Base-by-base conservation (phyloP, 1,284 basidiomycete species). In the Ustilago vetiveriae region DNA sequence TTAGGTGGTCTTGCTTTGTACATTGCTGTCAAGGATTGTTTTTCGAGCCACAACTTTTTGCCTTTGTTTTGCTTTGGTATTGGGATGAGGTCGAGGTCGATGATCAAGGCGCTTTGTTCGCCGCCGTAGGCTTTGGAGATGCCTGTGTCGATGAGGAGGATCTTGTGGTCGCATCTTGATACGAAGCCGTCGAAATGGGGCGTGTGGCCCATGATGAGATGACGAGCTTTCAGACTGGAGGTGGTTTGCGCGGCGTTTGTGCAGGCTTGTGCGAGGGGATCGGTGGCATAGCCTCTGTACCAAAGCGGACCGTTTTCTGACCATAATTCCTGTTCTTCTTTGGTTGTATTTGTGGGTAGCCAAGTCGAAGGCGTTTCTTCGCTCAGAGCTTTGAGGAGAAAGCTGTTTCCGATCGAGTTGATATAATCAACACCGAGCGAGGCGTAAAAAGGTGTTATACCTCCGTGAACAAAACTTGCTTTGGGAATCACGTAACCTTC, bases 131-230 rank as follows among this genome's bases (percentile, higher is more conserved):
- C 79, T 2, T 56, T 33, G 16, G 66, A 72, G 35, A 81, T 80
- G 21, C 80, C 80, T 3, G 80, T 82, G 36, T 82, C 80, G 37
- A 82, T 82, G 41, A 81, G 55, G 4, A 77, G 47, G 29, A 82
- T 49, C 2, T 38, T 35, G 30, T 40, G 30, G 22, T 66, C 26
- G 57, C 80, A 82, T 4, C 80, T 53, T 7, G 55, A 50, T 6
- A 73, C 72, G 39, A 81, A 78, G 23, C 79, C 79, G 32, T 71
- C 51, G 8, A 81, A 59, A 24, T 78, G 72, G 0, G 79, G 79
- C 3, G 79, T 82, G 54, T 79, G 78, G 4, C 78, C 77, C 78
- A 78, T 78, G 21, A 79, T 59, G 3, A 79, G 47, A 26, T 72
- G 64, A 3, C 38, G 22, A 1, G 69, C 68, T 5, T 41, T 51